A percentile compares a stretch with the other conserved stretches of the same genome.
Evolutionary conservation across 2,329 filamentous ascomycete genomes (phyloP).

Genomic region (Drechslera avenae): DNA sequence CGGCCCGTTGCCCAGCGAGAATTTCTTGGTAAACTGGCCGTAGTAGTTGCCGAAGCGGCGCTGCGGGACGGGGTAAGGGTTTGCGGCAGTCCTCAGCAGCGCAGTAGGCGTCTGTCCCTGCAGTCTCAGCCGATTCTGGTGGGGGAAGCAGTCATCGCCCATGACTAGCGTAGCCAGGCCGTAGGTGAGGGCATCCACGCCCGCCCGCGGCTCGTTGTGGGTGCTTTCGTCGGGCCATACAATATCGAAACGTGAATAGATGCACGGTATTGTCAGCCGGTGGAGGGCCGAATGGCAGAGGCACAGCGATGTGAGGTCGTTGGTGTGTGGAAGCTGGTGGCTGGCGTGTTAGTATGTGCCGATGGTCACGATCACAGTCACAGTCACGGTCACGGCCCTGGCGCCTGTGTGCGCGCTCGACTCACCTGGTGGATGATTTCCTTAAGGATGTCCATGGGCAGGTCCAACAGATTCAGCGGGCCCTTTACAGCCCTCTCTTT

Average conservation of each 20-base stretch:
- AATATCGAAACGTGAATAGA: constrained; percentile 86
- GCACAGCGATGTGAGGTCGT: constrained; percentile 78
- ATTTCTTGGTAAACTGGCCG: constrained; percentile 78
- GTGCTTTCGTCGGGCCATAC: constrained; percentile 79
- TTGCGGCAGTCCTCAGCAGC: constrained; percentile 17
- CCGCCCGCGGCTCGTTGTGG: constrained; percentile 68
- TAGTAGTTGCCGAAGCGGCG: constrained; percentile 72
- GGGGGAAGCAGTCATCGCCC: constrained; percentile 67
- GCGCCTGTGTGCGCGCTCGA: constrained; percentile 3
- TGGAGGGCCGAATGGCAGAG: constrained; percentile 80
- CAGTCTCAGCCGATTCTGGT: constrained; percentile 44
- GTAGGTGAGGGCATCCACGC: constrained; percentile 82
- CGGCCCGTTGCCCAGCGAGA: constrained; percentile 83
- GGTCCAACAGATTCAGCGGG: constrained; percentile 70
- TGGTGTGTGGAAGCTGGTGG: constrained; percentile 74
- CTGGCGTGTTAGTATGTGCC: constrained; percentile 19
- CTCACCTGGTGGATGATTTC: constrained; percentile 78
- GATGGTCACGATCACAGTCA: too few relatives aligned
- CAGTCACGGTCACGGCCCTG: not conserved
- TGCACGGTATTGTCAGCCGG: constrained; percentile 73
- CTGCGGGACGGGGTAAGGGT: constrained; percentile 45
- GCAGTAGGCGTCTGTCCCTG: constrained; percentile 16
- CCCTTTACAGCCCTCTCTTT: constrained; percentile 55
- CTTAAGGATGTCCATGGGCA: constrained; percentile 78
- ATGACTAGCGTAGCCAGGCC: constrained; percentile 80